Base-by-base conservation (phyloP, 1,284 basidiomycete genomes). In the Tilletia setariae region DNA sequence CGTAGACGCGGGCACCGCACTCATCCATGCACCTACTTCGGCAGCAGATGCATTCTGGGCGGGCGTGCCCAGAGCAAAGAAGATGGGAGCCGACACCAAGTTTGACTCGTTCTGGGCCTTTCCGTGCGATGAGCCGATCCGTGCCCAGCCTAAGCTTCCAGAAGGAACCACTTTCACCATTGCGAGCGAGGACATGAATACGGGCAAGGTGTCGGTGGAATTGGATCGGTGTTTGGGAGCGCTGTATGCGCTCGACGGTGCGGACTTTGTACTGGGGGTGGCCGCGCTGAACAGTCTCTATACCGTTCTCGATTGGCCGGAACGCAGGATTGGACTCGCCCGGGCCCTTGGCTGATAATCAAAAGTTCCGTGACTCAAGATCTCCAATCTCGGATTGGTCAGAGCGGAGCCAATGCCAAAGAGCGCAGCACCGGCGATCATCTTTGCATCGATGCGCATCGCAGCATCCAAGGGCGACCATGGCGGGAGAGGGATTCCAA, bases 401-500 rank as follows among this genome's bases (percentile, higher is more conserved):
- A 72, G 68, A 23, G 81, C 81, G 81, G 81, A 83, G 0, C 81
- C 81, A 6, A 81, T 28, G 7, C 81, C 81, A 49, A 83, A 83
- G 11, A 82, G 65, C 1, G 72, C 65, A 0, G 77, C 68, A 0
- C 81, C 81, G 1, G 67, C 6, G n/a, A 83, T 53, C 30, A 82
- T 69, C 16, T 43, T 65, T 1, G 19, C 40, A 35, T 82, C 77
- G 64, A 82, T 70, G 35, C 72, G 59, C 62, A 35, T 65, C 9
- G 30, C 25, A 30, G 56, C 56, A 21, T 16, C 82, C 83, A 15
- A 85, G 66, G 4, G 85, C 81, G 63, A 86, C 82, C 75, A 85
- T 78, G 4, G 79, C 81, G 6, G 86, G 82, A 0, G 83, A 84
- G 4, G 85, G 85, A 70, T 86, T 85, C 77, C 83, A 85, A 0